A percentile compares a stretch with the other conserved stretches of the same genome.
Conservation (phyloP, 768 basidiomycete species). For the Rhizopogon sp. region DNA sequence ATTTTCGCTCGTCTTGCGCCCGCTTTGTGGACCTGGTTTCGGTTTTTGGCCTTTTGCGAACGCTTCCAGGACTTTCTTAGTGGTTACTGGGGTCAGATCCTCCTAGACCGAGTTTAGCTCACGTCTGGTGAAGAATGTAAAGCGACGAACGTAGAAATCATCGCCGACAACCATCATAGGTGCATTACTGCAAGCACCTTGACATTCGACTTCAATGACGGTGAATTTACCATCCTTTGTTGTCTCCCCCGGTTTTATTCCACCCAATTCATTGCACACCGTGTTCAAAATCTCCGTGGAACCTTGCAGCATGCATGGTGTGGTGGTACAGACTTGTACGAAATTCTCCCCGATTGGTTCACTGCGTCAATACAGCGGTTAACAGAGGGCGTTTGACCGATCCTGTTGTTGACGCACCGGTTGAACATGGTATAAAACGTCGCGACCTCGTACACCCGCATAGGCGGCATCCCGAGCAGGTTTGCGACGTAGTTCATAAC, state of each 20-base stretch:
- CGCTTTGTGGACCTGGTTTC: constrained; percentile 90
- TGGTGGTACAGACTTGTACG: constrained; percentile 98
- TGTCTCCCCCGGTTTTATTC: constrained; percentile 85
- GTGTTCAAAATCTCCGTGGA: constrained; percentile 88
- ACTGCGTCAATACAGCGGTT: constrained; percentile 32
- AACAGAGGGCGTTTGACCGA: background rate
- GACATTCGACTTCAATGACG: constrained; percentile 96
- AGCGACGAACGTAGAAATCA: constrained; percentile 83
- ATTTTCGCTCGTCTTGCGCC: constrained; percentile 86
- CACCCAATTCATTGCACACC: constrained; percentile 76
- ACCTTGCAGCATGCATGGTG: constrained; percentile 94
- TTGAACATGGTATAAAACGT: constrained; percentile 99
- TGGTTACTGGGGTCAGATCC: constrained; percentile 74
- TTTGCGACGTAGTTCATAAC: constrained; percentile 99
- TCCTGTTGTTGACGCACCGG: constrained; percentile 49
- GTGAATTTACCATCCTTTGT: constrained; percentile 96
- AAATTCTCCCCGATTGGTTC: constrained; percentile 94
- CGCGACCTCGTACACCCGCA: constrained; percentile 99
- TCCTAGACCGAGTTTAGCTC: constrained; percentile 43
- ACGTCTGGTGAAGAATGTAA: background rate
- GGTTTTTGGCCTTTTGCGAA: constrained; percentile 82
- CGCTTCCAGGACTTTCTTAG: constrained; percentile 73
- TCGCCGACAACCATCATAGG: constrained; percentile 96
- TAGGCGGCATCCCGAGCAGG: constrained; percentile 88
- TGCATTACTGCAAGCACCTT: constrained; percentile 97